Conservation (phyloP, 352 stramenopile genomes). For the Phytophthora pisi region DNA sequence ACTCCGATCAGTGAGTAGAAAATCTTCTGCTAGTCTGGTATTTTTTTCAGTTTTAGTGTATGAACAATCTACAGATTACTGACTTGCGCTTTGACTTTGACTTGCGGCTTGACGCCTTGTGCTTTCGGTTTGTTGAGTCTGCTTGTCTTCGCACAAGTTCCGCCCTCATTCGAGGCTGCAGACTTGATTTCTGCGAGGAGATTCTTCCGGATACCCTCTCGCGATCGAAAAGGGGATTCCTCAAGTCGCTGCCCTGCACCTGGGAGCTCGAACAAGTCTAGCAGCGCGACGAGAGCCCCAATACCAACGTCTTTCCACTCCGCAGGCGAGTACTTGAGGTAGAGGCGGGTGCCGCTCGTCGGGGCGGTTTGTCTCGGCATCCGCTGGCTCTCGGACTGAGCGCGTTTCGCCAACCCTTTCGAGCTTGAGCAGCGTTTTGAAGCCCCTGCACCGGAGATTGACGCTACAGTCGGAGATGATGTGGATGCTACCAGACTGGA, state of each 20-base stretch:
- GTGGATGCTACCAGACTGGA: slow-evolving; percentile 27
- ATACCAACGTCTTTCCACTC: slow-evolving; percentile 78
- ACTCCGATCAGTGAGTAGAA: too few relatives aligned
- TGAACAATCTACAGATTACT: neutral
- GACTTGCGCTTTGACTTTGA: slow-evolving; percentile 15
- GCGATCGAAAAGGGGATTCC: slow-evolving; percentile 58
- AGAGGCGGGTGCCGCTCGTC: slow-evolving; percentile 41
- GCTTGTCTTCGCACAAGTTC: slow-evolving; percentile 6
- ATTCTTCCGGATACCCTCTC: slow-evolving; percentile 58
- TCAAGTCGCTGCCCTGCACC: slow-evolving; percentile 28
- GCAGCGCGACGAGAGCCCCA: slow-evolving; percentile 56
- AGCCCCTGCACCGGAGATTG: neutral
- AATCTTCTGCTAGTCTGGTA: too few relatives aligned
- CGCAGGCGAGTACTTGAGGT: slow-evolving; percentile 69
- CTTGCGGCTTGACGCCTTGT: slow-evolving; percentile 20
- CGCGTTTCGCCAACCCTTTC: slow-evolving; percentile 14
- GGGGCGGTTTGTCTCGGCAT: slow-evolving; percentile 22
- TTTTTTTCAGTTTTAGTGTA: neutral
- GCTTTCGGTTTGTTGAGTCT: slow-evolving; percentile 19
- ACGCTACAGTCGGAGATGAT: slow-evolving; percentile 7
- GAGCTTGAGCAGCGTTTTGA: slow-evolving; percentile 15
- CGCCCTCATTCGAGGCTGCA: slow-evolving; percentile 4
- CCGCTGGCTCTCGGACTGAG: slow-evolving; percentile 11
- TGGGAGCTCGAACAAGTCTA: slow-evolving; percentile 68
- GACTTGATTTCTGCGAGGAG: slow-evolving; percentile 55